Conservation (phyloP, 2,329 filamentous ascomycete species). For the Alternaria sp. region DNA sequence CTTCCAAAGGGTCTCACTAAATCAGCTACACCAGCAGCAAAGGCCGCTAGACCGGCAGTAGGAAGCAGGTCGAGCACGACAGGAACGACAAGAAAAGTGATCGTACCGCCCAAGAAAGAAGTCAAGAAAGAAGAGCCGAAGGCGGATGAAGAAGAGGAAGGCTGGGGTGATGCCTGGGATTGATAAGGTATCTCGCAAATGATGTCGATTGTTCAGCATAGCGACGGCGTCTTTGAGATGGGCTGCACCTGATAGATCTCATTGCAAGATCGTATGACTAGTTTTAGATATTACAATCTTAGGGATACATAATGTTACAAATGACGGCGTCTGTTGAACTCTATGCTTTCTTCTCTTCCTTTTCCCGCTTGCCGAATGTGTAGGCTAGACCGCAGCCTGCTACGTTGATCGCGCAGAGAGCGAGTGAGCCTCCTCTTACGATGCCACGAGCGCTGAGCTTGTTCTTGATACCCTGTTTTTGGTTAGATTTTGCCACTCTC, state of each 20-base stretch:
- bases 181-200: background rate
- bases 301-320: constrained; percentile 11
- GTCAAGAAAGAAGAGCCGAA: constrained; percentile 44
- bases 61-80: constrained; percentile 39
- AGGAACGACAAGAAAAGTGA: constrained; percentile 38
- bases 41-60: constrained; percentile 40
- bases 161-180: constrained; percentile 50
- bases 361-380: constrained; percentile 55
- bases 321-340: background rate
- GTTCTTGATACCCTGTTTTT: constrained; percentile 47
- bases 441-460: constrained; percentile 59
- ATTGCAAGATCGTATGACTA: background rate
- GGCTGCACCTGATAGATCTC: constrained; percentile 1
- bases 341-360: constrained; percentile 31
- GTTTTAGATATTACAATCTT: background rate
- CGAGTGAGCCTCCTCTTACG: constrained; percentile 60
- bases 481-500: background rate
- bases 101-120: constrained; percentile 38
- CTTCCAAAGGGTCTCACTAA: constrained; percentile 86
- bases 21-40: constrained; percentile 45
- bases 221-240: constrained; percentile 13
- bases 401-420: constrained; percentile 58
- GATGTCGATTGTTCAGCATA: constrained; percentile 12
- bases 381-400: constrained; percentile 60
- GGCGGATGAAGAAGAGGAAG: constrained; percentile 50